Evolutionary conservation across 495 filamentous ascomycete species (phyloP).

Genomic region (Pseudevernia furfuracea): DNA sequence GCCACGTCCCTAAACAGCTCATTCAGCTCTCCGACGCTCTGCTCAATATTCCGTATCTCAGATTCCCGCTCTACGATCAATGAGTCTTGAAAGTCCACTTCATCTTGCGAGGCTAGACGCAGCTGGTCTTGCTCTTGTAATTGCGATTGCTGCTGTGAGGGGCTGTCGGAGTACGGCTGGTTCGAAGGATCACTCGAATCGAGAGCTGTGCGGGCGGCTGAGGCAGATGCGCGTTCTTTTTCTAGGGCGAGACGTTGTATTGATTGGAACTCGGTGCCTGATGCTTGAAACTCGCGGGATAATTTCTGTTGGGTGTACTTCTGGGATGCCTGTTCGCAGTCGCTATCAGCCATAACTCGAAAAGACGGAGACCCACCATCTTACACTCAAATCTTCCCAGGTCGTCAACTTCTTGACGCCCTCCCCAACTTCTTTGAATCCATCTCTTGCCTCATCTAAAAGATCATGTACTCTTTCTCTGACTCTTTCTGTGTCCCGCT

Average conservation of each 20-base stretch:
- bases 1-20: constrained; percentile 95
- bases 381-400: constrained; percentile 88
- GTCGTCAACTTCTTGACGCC: constrained; percentile 82
- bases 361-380: constrained; percentile 20
- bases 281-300: constrained; percentile 79
- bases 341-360: neutral
- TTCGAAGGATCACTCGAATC: constrained; percentile 44
- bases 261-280: constrained; percentile 80
- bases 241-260: constrained; percentile 84
- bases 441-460: constrained; percentile 71
- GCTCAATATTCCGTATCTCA: constrained; percentile 95
- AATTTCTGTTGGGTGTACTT: constrained; percentile 94
- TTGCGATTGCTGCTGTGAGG: constrained; percentile 48
- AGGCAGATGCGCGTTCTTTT: constrained; percentile 80
- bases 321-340: constrained; percentile 62
- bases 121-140: constrained; percentile 70
- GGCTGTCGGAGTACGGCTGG: constrained; percentile 30
- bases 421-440: constrained; percentile 91
- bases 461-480: constrained; percentile 82
- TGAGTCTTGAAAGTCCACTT: constrained; percentile 95
- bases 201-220: constrained; percentile 66
- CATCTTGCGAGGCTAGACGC: constrained; percentile 80
- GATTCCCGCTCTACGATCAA: constrained; percentile 91
- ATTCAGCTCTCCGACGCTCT: constrained; percentile 88
- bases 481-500: constrained; percentile 81